phyloP scores from a whole-genome alignment of 768 basidiomycete species.

The Trametes sanguinea region DNA sequence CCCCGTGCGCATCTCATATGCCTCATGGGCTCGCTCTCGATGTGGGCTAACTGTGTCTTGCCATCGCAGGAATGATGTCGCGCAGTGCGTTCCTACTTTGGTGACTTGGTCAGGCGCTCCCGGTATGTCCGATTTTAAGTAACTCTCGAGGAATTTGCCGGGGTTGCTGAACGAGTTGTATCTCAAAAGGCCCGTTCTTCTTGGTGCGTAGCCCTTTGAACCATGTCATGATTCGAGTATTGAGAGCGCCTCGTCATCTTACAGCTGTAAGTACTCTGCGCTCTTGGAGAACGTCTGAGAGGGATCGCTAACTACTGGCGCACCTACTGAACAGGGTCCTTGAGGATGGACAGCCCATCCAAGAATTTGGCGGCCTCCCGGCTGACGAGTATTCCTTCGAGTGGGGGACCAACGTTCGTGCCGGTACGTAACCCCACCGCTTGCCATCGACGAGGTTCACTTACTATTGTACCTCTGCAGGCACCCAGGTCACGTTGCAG shows the following conservation, averaged over 20 bases:
- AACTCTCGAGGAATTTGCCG: background rate
- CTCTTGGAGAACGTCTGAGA: too few relatives aligned
- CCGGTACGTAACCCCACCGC: background rate
- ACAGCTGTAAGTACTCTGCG: background rate
- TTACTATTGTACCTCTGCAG: background rate
- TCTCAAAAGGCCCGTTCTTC: slow-evolving; percentile 2
- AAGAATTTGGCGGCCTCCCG: background rate
- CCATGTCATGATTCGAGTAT: background rate
- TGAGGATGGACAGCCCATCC: background rate
- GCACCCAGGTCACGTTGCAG: background rate
- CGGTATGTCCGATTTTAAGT: background rate
- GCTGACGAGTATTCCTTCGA: background rate
- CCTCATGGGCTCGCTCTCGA: background rate
- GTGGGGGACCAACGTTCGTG: background rate
- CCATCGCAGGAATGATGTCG: background rate
- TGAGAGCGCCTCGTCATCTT: background rate
- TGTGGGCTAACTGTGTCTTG: background rate
- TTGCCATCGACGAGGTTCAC: too few relatives aligned
- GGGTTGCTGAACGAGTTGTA: too few relatives aligned
- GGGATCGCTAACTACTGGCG: background rate
- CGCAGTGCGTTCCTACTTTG: background rate
- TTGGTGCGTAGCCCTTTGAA: background rate
- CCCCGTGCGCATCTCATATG: background rate
- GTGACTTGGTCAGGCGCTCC: background rate
- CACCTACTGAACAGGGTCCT: background rate